These are phyloP conservation scores for Moesziomyces sp. DNA, from an alignment of 1,284 basidiomycete species.

Conservation along the genomic window DNA sequence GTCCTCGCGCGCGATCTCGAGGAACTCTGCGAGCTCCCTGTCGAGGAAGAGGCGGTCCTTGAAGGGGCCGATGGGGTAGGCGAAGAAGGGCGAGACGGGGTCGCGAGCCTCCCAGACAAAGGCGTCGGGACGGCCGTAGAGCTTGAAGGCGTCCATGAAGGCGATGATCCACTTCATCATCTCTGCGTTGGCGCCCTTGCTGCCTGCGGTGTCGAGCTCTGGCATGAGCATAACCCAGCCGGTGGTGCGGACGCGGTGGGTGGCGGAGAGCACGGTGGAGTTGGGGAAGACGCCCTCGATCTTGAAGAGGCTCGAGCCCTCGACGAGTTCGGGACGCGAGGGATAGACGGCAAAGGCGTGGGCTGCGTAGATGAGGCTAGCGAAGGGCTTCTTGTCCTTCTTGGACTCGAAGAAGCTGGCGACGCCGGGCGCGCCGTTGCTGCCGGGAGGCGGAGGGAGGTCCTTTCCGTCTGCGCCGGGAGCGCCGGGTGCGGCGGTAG, in stretches of 20 bases:
- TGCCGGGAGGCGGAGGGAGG: constrained; percentile 58
- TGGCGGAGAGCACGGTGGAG: constrained; percentile 71
- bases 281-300: constrained; percentile 63
- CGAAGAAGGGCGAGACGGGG: constrained; percentile 70
- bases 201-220: constrained; percentile 74
- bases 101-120: constrained; percentile 64
- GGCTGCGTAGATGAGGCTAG: constrained; percentile 59
- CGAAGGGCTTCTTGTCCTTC: constrained; percentile 64
- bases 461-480: constrained; percentile 38
- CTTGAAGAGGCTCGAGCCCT: constrained; percentile 66
- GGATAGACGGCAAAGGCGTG: constrained; percentile 66
- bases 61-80: constrained; percentile 68
- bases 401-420: constrained; percentile 65
- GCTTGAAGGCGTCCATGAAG: constrained; percentile 67
- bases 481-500: constrained; percentile 27
- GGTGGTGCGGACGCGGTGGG: constrained; percentile 70
- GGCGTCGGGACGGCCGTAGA: constrained; percentile 60
- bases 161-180: constrained; percentile 94
- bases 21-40: constrained; percentile 80
- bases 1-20: constrained; percentile 80
- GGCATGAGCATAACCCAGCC: constrained; percentile 69
- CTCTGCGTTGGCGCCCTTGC: constrained; percentile 74
- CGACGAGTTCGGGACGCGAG: constrained; percentile 64
- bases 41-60: constrained; percentile 82
- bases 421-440: constrained; percentile 58